These are phyloP conservation scores for Linnemannia zychae DNA, from an alignment of 192 early-diverging fungal species.

Conservation along the genomic window DNA sequence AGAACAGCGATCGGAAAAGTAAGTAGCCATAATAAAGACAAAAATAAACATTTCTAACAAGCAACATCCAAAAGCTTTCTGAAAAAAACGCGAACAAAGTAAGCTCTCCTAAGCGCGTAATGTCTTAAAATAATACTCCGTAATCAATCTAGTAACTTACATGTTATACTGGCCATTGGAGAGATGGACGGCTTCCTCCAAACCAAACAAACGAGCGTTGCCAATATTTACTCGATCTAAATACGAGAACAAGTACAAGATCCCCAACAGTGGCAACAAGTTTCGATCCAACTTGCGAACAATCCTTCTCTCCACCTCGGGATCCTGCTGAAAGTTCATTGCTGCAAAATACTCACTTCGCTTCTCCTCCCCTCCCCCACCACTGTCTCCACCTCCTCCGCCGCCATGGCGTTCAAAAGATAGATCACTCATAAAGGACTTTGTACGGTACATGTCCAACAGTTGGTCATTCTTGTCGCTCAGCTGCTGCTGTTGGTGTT, in stretches of 20 bases:
- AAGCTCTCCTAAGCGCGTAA: background rate
- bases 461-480: background rate
- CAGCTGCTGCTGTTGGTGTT: background rate
- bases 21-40: constrained; percentile 20
- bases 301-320: constrained; percentile 54
- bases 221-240: constrained; percentile 81
- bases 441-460: constrained; percentile 29
- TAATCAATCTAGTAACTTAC: no score
- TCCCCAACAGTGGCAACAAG: constrained; percentile 71
- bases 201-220: constrained; percentile 70
- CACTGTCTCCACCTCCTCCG: background rate
- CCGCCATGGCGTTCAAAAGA: background rate
- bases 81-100: no score
- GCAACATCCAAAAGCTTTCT: no score
- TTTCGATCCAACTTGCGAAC: constrained; percentile 67
- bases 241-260: constrained; percentile 73
- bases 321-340: constrained; percentile 23
- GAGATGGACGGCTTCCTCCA: constrained; percentile 60
- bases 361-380: background rate
- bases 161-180: constrained; percentile 55
- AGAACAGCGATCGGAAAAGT: constrained; percentile 27
- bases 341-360: background rate
- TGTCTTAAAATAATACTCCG: no score
- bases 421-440: constrained; percentile 1
- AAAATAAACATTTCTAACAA: constrained; percentile 6